Evolutionary conservation across 768 basidiomycete genomes (phyloP), one percentile per base, ranked within the genome.

Genomic region (Amanita phalloides): DNA sequence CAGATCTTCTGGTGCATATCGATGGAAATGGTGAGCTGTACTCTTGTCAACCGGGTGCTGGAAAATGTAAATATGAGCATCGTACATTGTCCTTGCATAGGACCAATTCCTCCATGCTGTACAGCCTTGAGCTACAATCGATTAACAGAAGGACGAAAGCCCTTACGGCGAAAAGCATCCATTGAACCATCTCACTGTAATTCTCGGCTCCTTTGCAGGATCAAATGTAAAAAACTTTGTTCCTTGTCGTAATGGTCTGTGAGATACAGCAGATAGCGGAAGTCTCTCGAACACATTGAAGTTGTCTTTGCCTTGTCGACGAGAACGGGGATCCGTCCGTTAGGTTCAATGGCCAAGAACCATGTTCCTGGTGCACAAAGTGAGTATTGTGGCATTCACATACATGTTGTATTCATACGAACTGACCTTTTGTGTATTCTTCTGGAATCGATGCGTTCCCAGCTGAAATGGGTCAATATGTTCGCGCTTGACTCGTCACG

Each of bases 231-330:
- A 92, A 85, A 57, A 78, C 74, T 63, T 74, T 66, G n/a, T n/a
- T 86, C 78, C 57, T 73, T 81, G 66, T 95, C 92, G 60, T 86
- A 92, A 61, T 84, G 79, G 61, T 89, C 83, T 20, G 74, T 74
- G 48, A 95, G 78, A 62, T 88, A 94, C n/a, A 91, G 66, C 48
- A 92, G 66, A 95, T 91, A 9, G 90, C 89, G 1, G 84, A 79
- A 4, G 79, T 82, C 62, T n/a, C n/a, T 91, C 89, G 57, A 90
- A 90, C 36, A 89, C 77, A 5, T 57, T 57, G 60, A 89, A 89
- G 58, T 82, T 67, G 56, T 78, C 71, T 55, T 79, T 76, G 21
- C 71, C 50, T 72, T 75, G 62, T 90, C 84, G 33, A 80, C 69
- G 33, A 90, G 66, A 25, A 75, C 73, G 4, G 87, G 86, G 49